These are phyloP conservation scores for Acer negundo DNA, from an alignment of 345 rosid genomes.

Conservation along the genomic window DNA sequence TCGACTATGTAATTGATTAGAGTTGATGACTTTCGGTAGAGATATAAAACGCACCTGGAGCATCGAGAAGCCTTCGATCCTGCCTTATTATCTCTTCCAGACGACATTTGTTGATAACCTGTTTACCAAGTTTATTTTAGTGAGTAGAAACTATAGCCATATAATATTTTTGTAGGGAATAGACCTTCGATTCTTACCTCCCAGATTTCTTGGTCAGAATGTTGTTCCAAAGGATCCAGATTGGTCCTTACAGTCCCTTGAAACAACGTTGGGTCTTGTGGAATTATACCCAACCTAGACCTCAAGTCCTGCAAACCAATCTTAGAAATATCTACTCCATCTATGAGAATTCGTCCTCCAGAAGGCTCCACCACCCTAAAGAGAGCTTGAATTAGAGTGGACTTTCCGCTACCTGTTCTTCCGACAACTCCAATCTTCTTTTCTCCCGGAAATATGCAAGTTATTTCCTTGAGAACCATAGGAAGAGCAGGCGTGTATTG, in stretches of 20 bases:
- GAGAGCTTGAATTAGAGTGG: constrained; percentile 82
- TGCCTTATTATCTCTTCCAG: constrained; percentile 51
- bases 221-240: constrained; percentile 78
- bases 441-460: constrained; percentile 62
- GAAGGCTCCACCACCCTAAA: constrained; percentile 85
- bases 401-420: constrained; percentile 92
- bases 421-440: constrained; percentile 88
- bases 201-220: constrained; percentile 79
- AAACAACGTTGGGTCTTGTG: constrained; percentile 86
- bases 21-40: background rate
- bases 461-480: constrained; percentile 61
- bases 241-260: constrained; percentile 82
- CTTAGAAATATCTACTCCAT: constrained; percentile 67
- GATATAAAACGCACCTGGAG: constrained; percentile 35
- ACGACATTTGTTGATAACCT: constrained; percentile 63
- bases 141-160: background rate
- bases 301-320: constrained; percentile 84
- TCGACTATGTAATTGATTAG: background rate
- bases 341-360: constrained; percentile 70
- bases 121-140: background rate
- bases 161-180: background rate
- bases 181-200: constrained; percentile 34
- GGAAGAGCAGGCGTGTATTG: constrained; percentile 58
- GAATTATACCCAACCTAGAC: constrained; percentile 77
- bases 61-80: constrained; percentile 60